Evolutionary conservation across 129 eudicot genomes (phyloP).

Genomic region (Sambucus nigra): DNA sequence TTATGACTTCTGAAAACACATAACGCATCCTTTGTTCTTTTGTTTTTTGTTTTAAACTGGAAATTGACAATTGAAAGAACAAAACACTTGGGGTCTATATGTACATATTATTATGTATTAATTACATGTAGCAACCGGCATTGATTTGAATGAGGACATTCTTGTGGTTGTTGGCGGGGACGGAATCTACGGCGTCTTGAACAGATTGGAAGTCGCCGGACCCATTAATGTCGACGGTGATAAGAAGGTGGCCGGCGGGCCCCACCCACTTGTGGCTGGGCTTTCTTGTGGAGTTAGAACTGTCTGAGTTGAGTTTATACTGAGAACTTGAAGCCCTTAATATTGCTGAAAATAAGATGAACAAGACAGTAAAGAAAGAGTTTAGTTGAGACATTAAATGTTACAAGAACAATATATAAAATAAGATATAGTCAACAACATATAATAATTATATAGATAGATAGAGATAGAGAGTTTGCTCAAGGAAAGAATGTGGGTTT

Average conservation of each 20-base stretch:
- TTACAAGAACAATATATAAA: neutral
- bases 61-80: neutral
- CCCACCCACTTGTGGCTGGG: conserved; percentile 71
- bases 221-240: conserved; percentile 58
- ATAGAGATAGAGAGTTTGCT: neutral
- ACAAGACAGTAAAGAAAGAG: neutral
- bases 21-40: too few species aligned
- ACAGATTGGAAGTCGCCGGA: conserved; percentile 57
- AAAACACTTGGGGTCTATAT: neutral
- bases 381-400: neutral
- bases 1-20: neutral
- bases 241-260: conserved; percentile 64
- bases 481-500: too few species aligned
- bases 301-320: neutral
- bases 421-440: neutral
- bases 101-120: neutral
- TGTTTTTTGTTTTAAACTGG: too few species aligned
- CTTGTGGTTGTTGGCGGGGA: conserved; percentile 48
- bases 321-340: neutral
- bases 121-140: conserved; percentile 74
- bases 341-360: neutral
- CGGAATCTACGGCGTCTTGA: conserved; percentile 75
- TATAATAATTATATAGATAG: too few species aligned
- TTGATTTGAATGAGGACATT: conserved; percentile 55
- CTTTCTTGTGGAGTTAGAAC: conserved; percentile 18